These are phyloP conservation scores for Physaria fendleri DNA, from an alignment of 345 rosid genomes.

Conservation along the genomic window DNA sequence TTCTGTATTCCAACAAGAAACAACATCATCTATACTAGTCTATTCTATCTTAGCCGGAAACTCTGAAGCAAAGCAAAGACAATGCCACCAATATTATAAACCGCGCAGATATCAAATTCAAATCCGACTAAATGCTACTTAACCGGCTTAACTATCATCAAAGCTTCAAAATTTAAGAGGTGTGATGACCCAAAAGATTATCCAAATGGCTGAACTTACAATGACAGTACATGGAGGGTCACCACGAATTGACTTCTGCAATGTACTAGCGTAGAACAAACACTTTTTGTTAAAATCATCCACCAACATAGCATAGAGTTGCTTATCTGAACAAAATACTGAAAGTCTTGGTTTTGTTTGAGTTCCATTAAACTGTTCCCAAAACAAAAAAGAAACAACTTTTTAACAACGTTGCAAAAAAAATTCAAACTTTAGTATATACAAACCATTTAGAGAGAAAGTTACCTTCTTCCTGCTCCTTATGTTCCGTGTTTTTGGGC, in stretches of 20 bases:
- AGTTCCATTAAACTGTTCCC: slow-evolving; percentile 27
- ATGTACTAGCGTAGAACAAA: slow-evolving; percentile 70
- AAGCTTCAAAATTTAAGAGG: background rate
- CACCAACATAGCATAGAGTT: slow-evolving; percentile 78
- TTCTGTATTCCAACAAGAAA: background rate
- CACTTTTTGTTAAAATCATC: slow-evolving; percentile 82
- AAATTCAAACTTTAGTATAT: background rate
- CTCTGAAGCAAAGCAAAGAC: background rate
- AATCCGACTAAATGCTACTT: background rate
- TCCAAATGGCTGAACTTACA: no score
- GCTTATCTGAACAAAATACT: slow-evolving; percentile 85
- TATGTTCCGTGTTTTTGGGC: slow-evolving; percentile 57
- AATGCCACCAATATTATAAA: background rate
- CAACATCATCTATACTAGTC: background rate
- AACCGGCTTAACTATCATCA: background rate
- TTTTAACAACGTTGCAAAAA: background rate
- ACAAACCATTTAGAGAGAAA: no score
- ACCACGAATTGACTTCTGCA: slow-evolving; percentile 68
- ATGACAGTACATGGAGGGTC: slow-evolving; percentile 46
- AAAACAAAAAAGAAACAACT: background rate
- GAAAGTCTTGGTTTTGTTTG: slow-evolving; percentile 67
- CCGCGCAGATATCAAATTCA: background rate
- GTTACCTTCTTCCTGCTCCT: slow-evolving; percentile 68
- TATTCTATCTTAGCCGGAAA: background rate
- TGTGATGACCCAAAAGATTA: no score